These are phyloP conservation scores for Sugiyamaella novakii DNA, from an alignment of 1,139 yeast species.

Conservation along the genomic window DNA sequence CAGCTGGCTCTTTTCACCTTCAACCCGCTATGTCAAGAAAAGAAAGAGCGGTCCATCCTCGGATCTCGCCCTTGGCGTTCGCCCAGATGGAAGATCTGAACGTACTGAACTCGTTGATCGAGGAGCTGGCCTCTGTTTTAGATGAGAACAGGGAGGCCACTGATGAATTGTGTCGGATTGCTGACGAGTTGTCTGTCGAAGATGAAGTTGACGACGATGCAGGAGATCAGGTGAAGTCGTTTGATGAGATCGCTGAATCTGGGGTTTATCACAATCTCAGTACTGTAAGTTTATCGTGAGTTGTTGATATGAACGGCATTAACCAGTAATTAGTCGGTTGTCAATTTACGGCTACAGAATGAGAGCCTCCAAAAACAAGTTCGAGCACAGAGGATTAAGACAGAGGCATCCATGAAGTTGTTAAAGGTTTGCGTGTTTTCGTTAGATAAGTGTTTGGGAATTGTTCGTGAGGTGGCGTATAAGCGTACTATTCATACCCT, in stretches of 20 bases:
- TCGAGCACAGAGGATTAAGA: constrained; percentile 24
- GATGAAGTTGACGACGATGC: constrained; percentile 18
- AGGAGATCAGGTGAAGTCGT: neutral
- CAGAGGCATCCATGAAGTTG: constrained; percentile 29
- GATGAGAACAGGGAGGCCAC: constrained; percentile 35
- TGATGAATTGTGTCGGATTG: constrained; percentile 34
- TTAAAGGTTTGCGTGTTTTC: constrained; percentile 29
- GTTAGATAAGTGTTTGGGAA: constrained; percentile 32
- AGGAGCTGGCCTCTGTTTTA: constrained; percentile 33
- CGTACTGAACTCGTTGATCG: constrained; percentile 34
- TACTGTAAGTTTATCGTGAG: constrained; percentile 9
- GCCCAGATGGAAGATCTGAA: constrained; percentile 37
- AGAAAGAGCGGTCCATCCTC: constrained; percentile 10
- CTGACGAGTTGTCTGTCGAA: constrained; percentile 36
- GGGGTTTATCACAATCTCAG: constrained; percentile 16
- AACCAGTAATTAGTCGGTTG: constrained; percentile 5
- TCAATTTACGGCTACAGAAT: constrained; percentile 24
- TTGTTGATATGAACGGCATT: neutral
- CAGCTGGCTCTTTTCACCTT: too few relatives aligned
- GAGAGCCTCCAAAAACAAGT: constrained; percentile 26
- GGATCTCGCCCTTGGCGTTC: constrained; percentile 22
- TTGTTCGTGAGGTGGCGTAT: constrained; percentile 32
- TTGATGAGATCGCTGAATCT: constrained; percentile 19
- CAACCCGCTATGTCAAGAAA: constrained; percentile 15
- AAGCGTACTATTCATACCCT: constrained; percentile 33